Percentiles rank a stretch among this genome's conserved stretches.
Conservation (phyloP, 2,329 filamentous ascomycete species). For the Alternaria panax region DNA sequence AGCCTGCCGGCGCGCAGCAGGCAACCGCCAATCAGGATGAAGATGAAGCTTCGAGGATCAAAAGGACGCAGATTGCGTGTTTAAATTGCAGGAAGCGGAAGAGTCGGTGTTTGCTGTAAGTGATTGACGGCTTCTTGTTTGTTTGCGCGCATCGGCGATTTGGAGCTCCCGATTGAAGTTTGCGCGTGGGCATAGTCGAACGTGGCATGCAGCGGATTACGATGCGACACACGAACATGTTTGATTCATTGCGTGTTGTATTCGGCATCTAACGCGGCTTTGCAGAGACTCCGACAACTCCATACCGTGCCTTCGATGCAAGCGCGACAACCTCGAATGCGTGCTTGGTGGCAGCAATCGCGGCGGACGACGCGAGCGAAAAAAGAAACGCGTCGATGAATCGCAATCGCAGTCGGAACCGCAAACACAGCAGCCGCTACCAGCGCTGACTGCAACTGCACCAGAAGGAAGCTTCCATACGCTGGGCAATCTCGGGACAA, state of each 20-base stretch:
- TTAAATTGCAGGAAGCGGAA: constrained; percentile 51
- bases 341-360: constrained; percentile 66
- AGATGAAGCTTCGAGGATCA: constrained; percentile 29
- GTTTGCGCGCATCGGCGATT: constrained; percentile 10
- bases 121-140: constrained; percentile 15
- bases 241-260: background rate
- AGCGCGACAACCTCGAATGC: constrained; percentile 65
- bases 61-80: constrained; percentile 37
- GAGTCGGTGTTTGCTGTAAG: constrained; percentile 51
- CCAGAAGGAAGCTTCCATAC: constrained; percentile 49
- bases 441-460: constrained; percentile 32
- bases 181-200: background rate
- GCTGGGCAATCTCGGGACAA: constrained; percentile 49
- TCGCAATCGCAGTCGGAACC: constrained; percentile 5
- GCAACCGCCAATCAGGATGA: constrained; percentile 18
- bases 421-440: constrained; percentile 24
- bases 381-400: constrained; percentile 50
- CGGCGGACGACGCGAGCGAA: constrained; percentile 65
- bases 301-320: constrained; percentile 65
- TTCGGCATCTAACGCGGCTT: background rate
- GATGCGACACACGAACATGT: background rate
- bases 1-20: constrained; percentile 18
- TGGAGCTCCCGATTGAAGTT: background rate
- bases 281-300: constrained; percentile 57
- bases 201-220: background rate